A percentile compares a stretch with the other conserved stretches of the same genome.
phyloP scores from a whole-genome alignment of 2,329 filamentous ascomycete genomes.

The Colletotrichum costaricense region DNA sequence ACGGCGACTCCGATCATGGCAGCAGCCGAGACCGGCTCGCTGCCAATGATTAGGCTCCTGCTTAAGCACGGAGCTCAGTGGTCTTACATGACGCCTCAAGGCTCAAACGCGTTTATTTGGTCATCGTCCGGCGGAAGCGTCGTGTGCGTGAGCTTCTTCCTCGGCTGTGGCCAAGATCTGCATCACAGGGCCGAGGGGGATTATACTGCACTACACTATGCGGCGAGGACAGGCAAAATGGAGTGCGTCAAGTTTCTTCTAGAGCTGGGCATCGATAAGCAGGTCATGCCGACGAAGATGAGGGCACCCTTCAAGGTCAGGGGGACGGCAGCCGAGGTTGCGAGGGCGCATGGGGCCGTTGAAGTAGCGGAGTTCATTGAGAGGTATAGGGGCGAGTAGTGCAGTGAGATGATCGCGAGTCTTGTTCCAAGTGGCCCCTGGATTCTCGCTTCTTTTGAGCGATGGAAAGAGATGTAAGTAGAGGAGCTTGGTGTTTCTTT shows the following conservation, averaged over 20 bases:
- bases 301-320: slow-evolving; percentile 8
- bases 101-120: slow-evolving; percentile 9
- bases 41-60: slow-evolving; percentile 17
- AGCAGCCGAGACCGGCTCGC: neutral
- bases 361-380: slow-evolving; percentile 9
- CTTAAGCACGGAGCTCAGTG: slow-evolving; percentile 5
- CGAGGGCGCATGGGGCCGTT: slow-evolving; percentile 10
- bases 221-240: neutral
- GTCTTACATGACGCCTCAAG: slow-evolving; percentile 12
- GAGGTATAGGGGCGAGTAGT: neutral
- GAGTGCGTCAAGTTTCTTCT: slow-evolving; percentile 22
- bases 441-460: neutral
- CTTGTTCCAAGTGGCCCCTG: neutral
- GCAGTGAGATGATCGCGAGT: neutral
- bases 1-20: slow-evolving; percentile 14
- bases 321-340: slow-evolving; percentile 27
- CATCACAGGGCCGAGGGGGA: neutral
- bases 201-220: slow-evolving; percentile 29
- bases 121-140: neutral
- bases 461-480: neutral
- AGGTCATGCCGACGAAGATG: neutral
- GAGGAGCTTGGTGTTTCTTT: neutral
- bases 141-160: slow-evolving; percentile 12
- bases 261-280: slow-evolving; percentile 27
- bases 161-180: slow-evolving; percentile 9